Conservation (phyloP, 345 rosid genomes). For the Laguncularia racemosa region DNA sequence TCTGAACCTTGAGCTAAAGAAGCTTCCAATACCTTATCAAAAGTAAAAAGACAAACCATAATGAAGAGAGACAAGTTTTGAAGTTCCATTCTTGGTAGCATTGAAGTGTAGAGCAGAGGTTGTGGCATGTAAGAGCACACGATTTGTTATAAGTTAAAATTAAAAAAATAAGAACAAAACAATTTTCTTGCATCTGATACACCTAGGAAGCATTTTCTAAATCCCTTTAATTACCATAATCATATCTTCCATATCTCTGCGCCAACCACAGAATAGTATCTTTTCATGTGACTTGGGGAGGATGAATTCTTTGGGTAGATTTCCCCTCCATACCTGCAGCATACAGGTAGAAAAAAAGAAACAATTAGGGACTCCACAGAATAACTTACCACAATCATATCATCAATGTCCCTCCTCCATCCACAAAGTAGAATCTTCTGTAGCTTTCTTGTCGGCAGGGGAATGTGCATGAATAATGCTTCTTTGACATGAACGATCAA, state of each 20-base stretch:
- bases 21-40: constrained; percentile 59
- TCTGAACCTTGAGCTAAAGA: constrained; percentile 59
- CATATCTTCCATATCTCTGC: constrained; percentile 85
- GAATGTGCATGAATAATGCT: constrained; percentile 45
- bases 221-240: constrained; percentile 50
- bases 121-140: too few relatives aligned
- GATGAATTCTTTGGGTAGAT: constrained; percentile 49
- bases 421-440: constrained; percentile 86
- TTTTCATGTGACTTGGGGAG: constrained; percentile 49
- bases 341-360: constrained; percentile 39
- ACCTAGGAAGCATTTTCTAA: constrained; percentile 17
- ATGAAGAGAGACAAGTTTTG: background rate
- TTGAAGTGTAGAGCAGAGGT: too few relatives aligned
- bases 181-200: background rate
- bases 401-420: constrained; percentile 88
- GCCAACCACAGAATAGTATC: constrained; percentile 75
- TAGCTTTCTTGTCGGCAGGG: constrained; percentile 55
- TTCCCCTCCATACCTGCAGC: constrained; percentile 68
- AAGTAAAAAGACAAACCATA: constrained; percentile 7
- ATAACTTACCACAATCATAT: constrained; percentile 81
- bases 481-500: constrained; percentile 68
- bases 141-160: too few relatives aligned
- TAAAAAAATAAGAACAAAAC: too few relatives aligned
- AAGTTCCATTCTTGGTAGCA: too few relatives aligned
- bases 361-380: constrained; percentile 51